Base-by-base conservation (phyloP, 2,329 filamentous ascomycete genomes). In the Epichloe aotearoae region DNA sequence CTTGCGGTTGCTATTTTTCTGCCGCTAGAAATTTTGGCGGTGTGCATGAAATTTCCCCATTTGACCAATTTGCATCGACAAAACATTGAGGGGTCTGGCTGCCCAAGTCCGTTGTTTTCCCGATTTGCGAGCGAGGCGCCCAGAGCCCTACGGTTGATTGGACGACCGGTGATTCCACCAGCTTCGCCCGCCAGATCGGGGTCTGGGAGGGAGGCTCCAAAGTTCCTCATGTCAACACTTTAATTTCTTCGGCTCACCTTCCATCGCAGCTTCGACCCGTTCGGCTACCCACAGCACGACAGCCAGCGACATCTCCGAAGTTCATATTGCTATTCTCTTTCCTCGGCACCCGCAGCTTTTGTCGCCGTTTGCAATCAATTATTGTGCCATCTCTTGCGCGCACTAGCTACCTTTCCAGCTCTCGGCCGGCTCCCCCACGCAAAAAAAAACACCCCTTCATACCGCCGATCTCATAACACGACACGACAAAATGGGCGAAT, bases 401-500 rank as follows among this genome's bases (percentile, higher is more conserved):
- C 47, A 14, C 26, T 42, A 38, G 15, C 40, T 23, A 6, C 5
- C 26, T 33, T 10, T 33, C 26, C 41, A 37, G 37, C 19, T 20
- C 23, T 42, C 47, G 42, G 6, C 37, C 47, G 15, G 23, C 39
- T 26, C 26, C 45, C 34, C 34, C 26, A 5, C 36, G 19, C 43
- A 44, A 40, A 47, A 20, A 42, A 45, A 47, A 46, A 41, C 12
- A 39, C 26, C 33, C 38, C 8, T 19, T 38, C 26, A 33, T 15
- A 17, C 19, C 33, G 7, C 40, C 40, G 41, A 53, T 49, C 51
- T 36, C 50, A 52, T 51, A 39, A 50, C 45, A 61, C 55, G 54
- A 59, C 10, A 30, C 30, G 30, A 59, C 65, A 72, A 67, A 54
- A 73, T 73, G 70, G 70, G 70, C 63, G 70, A 73, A 66, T 73